Conservation (phyloP, 1,284 basidiomycete genomes). For the Ustilago hordei region DNA sequence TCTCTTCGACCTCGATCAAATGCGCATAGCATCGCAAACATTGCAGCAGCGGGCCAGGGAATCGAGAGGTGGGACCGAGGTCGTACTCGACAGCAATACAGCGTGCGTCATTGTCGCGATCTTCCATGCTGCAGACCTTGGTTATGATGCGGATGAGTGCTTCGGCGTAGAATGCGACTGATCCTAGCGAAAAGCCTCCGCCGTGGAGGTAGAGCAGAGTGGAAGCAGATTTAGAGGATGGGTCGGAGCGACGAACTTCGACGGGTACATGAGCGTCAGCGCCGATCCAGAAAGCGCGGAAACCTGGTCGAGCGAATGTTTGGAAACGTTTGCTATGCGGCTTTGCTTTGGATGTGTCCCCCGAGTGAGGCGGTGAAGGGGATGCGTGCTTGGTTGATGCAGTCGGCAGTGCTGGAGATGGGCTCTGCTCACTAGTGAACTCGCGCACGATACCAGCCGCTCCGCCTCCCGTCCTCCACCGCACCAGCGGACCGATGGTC, state of each 20-base stretch:
- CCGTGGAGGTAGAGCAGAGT: slow-evolving; percentile 67
- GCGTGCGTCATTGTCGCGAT: slow-evolving; percentile 45
- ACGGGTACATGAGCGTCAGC: slow-evolving; percentile 45
- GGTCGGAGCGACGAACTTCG: slow-evolving; percentile 38
- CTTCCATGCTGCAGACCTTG: slow-evolving; percentile 51
- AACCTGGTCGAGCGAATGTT: slow-evolving; percentile 34
- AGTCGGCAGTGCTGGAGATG: not conserved
- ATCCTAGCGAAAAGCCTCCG: slow-evolving; percentile 67
- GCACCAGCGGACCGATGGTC: slow-evolving; percentile 65
- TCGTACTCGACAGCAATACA: slow-evolving; percentile 68
- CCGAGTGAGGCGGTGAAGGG: not conserved
- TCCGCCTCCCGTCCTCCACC: slow-evolving; percentile 66
- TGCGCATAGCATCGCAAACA: slow-evolving; percentile 68
- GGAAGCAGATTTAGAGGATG: slow-evolving; percentile 40
- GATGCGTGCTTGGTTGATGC: slow-evolving; percentile 4
- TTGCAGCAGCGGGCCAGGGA: slow-evolving; percentile 63
- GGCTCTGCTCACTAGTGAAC: slow-evolving; percentile 35
- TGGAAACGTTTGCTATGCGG: not conserved
- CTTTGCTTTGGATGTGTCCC: slow-evolving; percentile 9
- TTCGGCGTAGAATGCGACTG: slow-evolving; percentile 68
- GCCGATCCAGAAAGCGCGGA: slow-evolving; percentile 66
- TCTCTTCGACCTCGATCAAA: slow-evolving; percentile 63
- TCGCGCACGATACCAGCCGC: slow-evolving; percentile 53
- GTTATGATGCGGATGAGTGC: slow-evolving; percentile 64
- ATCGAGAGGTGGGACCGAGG: slow-evolving; percentile 59